A percentile compares a stretch with the other conserved stretches of the same genome.
Evolutionary conservation across 2,329 filamentous ascomycete species (phyloP).

Genomic region (Fonsecaea nubica): DNA sequence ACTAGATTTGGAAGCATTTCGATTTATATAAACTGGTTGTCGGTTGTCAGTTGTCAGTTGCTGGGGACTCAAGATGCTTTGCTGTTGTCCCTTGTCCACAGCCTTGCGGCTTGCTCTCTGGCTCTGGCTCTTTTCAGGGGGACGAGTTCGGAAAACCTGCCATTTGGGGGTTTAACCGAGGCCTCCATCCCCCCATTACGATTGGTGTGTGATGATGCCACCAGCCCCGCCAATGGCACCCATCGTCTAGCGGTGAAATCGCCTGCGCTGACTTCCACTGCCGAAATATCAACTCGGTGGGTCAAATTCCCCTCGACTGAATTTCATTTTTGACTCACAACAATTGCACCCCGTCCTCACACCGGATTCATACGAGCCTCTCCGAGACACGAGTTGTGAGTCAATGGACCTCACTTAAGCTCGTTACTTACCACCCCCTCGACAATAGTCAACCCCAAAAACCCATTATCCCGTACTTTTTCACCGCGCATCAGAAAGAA

Average conservation of each 20-base stretch:
- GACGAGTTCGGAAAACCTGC: constrained; percentile 4
- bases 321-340: constrained; percentile 15
- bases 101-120: neutral
- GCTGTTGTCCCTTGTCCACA: neutral
- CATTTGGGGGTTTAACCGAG: neutral
- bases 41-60: neutral
- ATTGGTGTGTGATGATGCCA: constrained; percentile 16
- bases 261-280: neutral
- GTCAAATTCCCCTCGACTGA: neutral
- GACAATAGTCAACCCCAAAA: neutral
- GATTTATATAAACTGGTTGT: neutral
- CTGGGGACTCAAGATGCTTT: neutral
- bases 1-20: neutral
- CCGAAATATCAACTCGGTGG: constrained; percentile 5
- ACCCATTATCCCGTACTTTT: neutral
- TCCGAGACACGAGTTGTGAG: neutral
- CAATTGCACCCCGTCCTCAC: neutral
- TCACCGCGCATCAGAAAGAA: neutral
- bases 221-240: constrained; percentile 1
- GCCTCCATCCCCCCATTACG: neutral
- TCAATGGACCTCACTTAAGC: constrained; percentile 25
- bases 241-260: neutral
- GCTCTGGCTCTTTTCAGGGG: neutral
- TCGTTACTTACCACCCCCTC: neutral
- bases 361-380: neutral